Conservation (phyloP, 768 basidiomycete species). For the Chalciporus sphaerocephalus region DNA sequence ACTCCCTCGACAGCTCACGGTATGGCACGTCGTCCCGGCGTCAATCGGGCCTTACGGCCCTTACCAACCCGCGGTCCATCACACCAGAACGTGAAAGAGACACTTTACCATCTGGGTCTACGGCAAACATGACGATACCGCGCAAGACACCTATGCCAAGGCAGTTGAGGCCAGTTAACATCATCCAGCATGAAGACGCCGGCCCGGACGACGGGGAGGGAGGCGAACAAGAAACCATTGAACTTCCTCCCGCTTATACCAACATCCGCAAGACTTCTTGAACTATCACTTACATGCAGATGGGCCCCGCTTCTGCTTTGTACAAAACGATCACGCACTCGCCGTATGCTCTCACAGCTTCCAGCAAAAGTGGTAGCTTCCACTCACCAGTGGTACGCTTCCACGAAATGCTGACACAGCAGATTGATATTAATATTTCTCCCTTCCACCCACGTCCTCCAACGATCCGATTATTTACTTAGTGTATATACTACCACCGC, state of each 20-base stretch:
- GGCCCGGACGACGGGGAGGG: constrained; percentile 38
- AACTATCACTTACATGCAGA: not conserved
- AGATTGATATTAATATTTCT: not conserved
- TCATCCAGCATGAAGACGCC: constrained; percentile 83
- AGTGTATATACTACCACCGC: constrained; percentile 5
- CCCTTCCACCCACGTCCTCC: not conserved
- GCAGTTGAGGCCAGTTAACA: constrained; percentile 65
- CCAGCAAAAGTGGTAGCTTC: constrained; percentile 1
- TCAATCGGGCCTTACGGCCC: constrained; percentile 26
- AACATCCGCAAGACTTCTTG: constrained; percentile 38
- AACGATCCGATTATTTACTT: not conserved
- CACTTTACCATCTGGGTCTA: constrained; percentile 17
- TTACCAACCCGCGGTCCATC: constrained; percentile 40
- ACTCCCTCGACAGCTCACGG: constrained; percentile 18
- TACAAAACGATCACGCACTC: not conserved
- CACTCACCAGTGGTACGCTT: constrained; percentile 4
- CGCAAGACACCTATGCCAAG: constrained; percentile 41
- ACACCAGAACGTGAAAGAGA: constrained; percentile 40
- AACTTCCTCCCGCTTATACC: constrained; percentile 81
- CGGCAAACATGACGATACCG: constrained; percentile 22
- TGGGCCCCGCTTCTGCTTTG: not conserved
- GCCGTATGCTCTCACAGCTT: not conserved
- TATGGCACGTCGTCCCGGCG: constrained; percentile 24
- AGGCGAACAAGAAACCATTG: constrained; percentile 62
- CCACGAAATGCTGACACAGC: not conserved